Conservation (phyloP, 176 grass and related monocot species). For the Raddia guianensis region DNA sequence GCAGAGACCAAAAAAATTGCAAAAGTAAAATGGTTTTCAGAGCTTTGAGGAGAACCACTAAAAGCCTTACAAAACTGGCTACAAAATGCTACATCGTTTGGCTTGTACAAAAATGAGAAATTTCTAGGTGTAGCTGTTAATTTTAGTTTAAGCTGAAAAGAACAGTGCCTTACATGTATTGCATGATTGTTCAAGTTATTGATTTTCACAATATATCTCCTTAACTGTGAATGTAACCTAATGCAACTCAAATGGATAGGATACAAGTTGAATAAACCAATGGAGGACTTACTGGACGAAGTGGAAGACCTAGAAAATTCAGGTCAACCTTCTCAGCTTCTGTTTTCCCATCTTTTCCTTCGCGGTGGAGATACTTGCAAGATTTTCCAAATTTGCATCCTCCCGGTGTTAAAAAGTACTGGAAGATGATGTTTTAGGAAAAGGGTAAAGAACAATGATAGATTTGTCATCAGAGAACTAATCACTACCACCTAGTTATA, state of each 20-base stretch:
- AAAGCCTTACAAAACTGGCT: no score
- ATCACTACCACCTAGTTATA: neutral
- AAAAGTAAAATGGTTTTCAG: no score
- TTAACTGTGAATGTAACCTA: conserved; percentile 9
- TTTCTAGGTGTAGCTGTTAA: no score
- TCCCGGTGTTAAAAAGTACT: conserved; percentile 79
- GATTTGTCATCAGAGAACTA: conserved; percentile 14
- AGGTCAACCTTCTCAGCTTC: conserved; percentile 65
- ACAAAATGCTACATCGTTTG: no score
- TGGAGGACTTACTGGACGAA: conserved; percentile 74
- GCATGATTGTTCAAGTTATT: conserved; percentile 2
- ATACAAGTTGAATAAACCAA: conserved; percentile 29
- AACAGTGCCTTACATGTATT: no score
- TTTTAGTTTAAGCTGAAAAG: no score
- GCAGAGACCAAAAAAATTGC: no score
- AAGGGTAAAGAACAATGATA: conserved; percentile 4
- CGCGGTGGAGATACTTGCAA: conserved; percentile 75
- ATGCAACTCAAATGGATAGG: neutral
- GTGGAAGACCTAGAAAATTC: conserved; percentile 96
- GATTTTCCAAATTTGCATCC: conserved; percentile 90
- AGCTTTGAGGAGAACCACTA: no score
- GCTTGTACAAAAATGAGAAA: no score
- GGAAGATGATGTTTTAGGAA: conserved; percentile 37
- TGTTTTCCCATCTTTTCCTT: conserved; percentile 56
- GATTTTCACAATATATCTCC: neutral